Conservation (phyloP, 305 asterid species). For the Fraxinus albicans region DNA sequence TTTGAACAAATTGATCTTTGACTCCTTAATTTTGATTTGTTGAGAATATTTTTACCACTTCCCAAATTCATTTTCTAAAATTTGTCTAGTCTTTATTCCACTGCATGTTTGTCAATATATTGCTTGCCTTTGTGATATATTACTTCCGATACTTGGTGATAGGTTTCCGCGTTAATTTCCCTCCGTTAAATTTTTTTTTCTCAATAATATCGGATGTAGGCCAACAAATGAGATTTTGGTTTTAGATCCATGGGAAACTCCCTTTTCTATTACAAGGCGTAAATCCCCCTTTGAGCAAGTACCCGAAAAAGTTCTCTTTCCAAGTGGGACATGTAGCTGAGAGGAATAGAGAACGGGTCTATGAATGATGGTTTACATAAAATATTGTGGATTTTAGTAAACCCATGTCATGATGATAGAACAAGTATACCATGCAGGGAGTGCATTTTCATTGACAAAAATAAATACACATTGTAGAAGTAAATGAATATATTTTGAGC, state of each 20-base stretch:
- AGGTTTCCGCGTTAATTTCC: background rate
- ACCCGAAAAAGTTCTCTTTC: background rate
- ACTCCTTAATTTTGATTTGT: slow-evolving; percentile 7
- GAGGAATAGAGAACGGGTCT: background rate
- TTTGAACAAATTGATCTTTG: slow-evolving; percentile 20
- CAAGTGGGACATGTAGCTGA: background rate
- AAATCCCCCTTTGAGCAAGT: background rate
- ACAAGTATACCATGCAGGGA: background rate
- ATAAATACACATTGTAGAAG: background rate
- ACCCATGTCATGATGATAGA: background rate
- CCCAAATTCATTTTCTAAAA: background rate
- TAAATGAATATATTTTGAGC: background rate
- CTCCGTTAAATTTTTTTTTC: background rate
- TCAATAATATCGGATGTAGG: background rate
- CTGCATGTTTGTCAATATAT: background rate
- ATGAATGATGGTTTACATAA: background rate
- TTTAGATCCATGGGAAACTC: background rate
- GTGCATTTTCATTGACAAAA: background rate
- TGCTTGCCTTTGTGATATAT: background rate
- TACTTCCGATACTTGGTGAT: background rate
- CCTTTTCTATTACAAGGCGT: background rate
- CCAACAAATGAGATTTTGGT: background rate
- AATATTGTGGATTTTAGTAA: background rate
- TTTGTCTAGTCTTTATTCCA: background rate
- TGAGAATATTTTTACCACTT: slow-evolving; percentile 14